phyloP scores from a whole-genome alignment of 1,139 yeast genomes.

The Taphrina pruni region DNA sequence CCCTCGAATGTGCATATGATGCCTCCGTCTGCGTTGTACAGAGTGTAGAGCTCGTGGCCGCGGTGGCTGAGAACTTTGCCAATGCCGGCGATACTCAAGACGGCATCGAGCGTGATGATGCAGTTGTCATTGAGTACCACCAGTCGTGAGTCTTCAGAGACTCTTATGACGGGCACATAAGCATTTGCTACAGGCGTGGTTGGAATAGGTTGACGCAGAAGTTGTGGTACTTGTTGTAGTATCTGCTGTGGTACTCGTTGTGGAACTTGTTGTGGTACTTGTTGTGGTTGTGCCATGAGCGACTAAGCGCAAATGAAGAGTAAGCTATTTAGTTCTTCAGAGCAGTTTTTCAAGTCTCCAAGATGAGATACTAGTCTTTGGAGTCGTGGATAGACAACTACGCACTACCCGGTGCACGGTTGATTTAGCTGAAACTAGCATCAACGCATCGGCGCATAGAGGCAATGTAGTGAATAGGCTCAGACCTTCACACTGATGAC shows the following conservation, averaged over 20 bases:
- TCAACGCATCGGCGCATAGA: background rate
- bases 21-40: slow-evolving; percentile 10
- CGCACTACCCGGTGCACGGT: background rate
- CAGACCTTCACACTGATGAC: too few species aligned
- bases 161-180: slow-evolving; percentile 9
- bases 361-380: background rate
- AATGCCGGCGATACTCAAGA: slow-evolving; percentile 19
- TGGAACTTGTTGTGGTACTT: too few species aligned
- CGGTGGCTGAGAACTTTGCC: slow-evolving; percentile 20
- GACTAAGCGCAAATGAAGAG: background rate
- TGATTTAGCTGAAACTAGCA: slow-evolving; percentile 8
- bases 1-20: slow-evolving; percentile 19
- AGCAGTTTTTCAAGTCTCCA: background rate
- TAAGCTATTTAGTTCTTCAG: background rate
- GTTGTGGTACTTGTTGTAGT: background rate
- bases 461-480: background rate
- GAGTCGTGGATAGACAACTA: background rate
- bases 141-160: slow-evolving; percentile 13
- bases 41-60: slow-evolving; percentile 25
- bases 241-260: too few species aligned
- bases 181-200: background rate
- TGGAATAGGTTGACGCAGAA: background rate
- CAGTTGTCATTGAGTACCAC: slow-evolving; percentile 18
- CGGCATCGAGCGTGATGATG: slow-evolving; percentile 20
- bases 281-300: slow-evolving; percentile 6